A percentile compares a stretch with the other conserved stretches of the same genome.
These are phyloP conservation scores for Hyaloscypha bicolor DNA, from an alignment of 495 filamentous ascomycete genomes.

Conservation along the genomic window DNA sequence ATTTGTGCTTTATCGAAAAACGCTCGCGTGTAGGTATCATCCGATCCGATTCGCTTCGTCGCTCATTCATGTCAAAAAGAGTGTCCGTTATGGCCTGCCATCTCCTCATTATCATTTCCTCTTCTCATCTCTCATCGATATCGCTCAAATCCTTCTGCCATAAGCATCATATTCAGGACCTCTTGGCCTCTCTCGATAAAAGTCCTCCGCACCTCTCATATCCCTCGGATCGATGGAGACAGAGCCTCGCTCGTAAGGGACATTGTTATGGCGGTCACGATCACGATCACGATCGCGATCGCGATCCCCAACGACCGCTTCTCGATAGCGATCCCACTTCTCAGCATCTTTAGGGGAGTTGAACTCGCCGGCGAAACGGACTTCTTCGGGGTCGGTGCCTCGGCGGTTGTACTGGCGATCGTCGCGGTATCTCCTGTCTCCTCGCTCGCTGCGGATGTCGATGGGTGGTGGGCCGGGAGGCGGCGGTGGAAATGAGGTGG, in stretches of 20 bases:
- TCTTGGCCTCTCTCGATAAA: slow-evolving; percentile 24
- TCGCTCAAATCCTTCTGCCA: not conserved
- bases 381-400: slow-evolving; percentile 21
- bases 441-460: slow-evolving; percentile 9
- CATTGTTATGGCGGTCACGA: not conserved
- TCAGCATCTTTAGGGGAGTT: slow-evolving; percentile 32
- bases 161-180: slow-evolving; percentile 14
- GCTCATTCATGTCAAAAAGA: not conserved
- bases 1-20: not conserved
- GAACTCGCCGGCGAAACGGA: slow-evolving; percentile 22
- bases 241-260: slow-evolving; percentile 24
- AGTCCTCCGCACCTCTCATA: slow-evolving; percentile 29
- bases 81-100: not conserved
- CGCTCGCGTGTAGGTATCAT: slow-evolving; percentile 1
- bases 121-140: not conserved
- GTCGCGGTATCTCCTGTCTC: slow-evolving; percentile 13
- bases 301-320: slow-evolving; percentile 1
- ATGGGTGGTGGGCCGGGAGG: slow-evolving; percentile 20
- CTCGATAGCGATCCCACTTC: slow-evolving; percentile 31
- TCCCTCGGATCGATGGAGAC: slow-evolving; percentile 22
- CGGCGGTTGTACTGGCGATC: slow-evolving; percentile 15
- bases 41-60: not conserved
- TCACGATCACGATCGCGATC: too few species aligned
- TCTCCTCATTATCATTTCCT: not conserved
- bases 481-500: slow-evolving; percentile 24